A percentile compares a stretch with the other conserved stretches of the same genome.
Conservation (phyloP, 345 rosid species). For the Syzygium aromaticum region DNA sequence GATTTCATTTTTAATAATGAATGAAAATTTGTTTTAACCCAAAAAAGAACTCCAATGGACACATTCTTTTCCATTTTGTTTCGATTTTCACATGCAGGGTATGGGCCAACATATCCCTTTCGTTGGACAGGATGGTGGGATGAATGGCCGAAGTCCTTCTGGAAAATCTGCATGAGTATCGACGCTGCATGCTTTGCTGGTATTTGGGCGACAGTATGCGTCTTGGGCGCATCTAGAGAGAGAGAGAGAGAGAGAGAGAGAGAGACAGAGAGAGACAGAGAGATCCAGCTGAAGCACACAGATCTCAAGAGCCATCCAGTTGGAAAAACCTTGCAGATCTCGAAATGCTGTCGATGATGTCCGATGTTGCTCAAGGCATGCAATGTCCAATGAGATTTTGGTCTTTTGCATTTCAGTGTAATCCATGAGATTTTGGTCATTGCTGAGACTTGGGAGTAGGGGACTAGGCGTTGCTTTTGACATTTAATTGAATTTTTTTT, state of each 20-base stretch:
- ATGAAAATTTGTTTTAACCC: too few relatives aligned
- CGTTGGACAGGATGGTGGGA: background rate
- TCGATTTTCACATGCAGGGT: background rate
- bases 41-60: too few relatives aligned
- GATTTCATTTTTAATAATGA: too few relatives aligned
- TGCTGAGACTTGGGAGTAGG: background rate
- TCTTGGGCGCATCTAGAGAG: background rate
- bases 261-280: background rate
- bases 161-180: background rate
- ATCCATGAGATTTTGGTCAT: background rate
- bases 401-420: background rate
- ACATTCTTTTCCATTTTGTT: background rate
- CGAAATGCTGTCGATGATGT: background rate
- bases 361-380: background rate
- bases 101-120: background rate
- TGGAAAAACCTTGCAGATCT: background rate
- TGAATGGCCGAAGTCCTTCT: background rate
- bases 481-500: background rate
- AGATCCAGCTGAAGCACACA: background rate
- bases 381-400: background rate
- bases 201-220: background rate
- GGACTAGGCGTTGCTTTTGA: background rate
- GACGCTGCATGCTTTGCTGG: background rate
- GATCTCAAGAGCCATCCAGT: background rate
- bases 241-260: background rate